phyloP scores from a whole-genome alignment of 2,329 filamentous ascomycete species.

The Monilinia laxa region DNA sequence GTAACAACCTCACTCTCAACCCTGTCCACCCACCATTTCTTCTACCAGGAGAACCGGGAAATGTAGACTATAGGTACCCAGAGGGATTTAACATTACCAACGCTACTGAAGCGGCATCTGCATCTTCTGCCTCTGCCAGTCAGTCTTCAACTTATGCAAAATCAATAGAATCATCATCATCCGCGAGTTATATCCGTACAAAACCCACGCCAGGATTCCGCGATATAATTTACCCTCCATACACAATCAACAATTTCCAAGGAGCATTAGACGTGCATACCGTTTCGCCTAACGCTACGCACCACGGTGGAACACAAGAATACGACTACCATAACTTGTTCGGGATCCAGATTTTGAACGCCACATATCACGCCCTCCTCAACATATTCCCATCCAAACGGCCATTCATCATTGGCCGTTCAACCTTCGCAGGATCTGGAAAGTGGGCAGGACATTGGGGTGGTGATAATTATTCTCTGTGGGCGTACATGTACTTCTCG shows the following conservation, averaged over 20 bases:
- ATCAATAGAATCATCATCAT: conserved; percentile 35
- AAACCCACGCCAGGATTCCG: conserved; percentile 62
- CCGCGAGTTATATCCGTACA: conserved; percentile 53
- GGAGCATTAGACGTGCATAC: conserved; percentile 73
- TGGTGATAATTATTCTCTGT: conserved; percentile 70
- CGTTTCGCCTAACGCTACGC: conserved; percentile 74
- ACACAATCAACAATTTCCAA: conserved; percentile 71
- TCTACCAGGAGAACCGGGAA: conserved; percentile 64
- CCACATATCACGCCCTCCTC: conserved; percentile 57
- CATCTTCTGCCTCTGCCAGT: conserved; percentile 52
- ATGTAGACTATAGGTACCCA: conserved; percentile 60
- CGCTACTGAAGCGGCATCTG: conserved; percentile 62
- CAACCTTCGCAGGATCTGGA: conserved; percentile 76
- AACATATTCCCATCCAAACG: conserved; percentile 56
- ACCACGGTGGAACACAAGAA: conserved; percentile 68
- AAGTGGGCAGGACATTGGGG: conserved; percentile 81
- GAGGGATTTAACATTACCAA: conserved; percentile 71
- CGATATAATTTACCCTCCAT: conserved; percentile 72
- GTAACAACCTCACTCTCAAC: conserved; percentile 61
- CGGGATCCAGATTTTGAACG: conserved; percentile 72
- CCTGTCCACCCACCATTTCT: conserved; percentile 65
- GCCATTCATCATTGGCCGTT: conserved; percentile 81
- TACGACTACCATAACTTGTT: conserved; percentile 85
- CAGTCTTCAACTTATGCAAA: conserved; percentile 46
- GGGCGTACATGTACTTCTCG: conserved; percentile 71